Base-by-base conservation (phyloP, 441 rosid genomes). In the Francoa sonchifolia region DNA sequence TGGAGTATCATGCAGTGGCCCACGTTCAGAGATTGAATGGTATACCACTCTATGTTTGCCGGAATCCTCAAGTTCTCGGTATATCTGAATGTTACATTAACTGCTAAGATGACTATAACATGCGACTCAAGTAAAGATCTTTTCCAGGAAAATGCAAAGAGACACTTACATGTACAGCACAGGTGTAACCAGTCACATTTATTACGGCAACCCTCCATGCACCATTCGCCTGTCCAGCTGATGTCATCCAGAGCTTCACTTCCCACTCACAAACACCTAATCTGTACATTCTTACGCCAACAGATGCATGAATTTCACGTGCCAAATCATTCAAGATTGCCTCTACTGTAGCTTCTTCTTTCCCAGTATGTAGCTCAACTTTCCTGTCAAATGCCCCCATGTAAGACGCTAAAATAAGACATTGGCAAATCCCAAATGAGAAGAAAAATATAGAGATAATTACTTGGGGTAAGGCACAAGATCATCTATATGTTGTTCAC, bases 261-360 rank as follows among this genome's bases (percentile, higher is more conserved):
- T 92, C 99, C 99, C 99, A 87, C 71, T 87, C 94, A 33, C 82
- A 81, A 47, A 88, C 97, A 64, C 95, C 80, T 62, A 87, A 57
- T 47, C 70, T 74, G 44, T 92, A 81, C 99, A 92, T 87, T 70
- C 82, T 79, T 39, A 79, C 96, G 52, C 99, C 99, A 50, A 67
- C 63, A 32, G 72, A 63, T 44, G 72, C 66, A 63, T 92, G 97
- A 48, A 92, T 77, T 60, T 77, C 89, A 58, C 36, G 71, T 27
- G 87, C 82, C 55, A 76, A 56, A 47, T 73, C 93, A 65, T 82
- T 85, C 68, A 93, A 66, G 62, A 84, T 71, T 50, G 55, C 58
- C 61, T 74, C 79, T 18, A 82, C 83, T 10, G 65, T 67, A 58
- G 66, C 74, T 70, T 84, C 94, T 66, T 87, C 94, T 48, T 69